Evolutionary conservation across 768 basidiomycete genomes (phyloP), one percentile per base, ranked within the genome.

Genomic region (Boletus rubescentipes): DNA sequence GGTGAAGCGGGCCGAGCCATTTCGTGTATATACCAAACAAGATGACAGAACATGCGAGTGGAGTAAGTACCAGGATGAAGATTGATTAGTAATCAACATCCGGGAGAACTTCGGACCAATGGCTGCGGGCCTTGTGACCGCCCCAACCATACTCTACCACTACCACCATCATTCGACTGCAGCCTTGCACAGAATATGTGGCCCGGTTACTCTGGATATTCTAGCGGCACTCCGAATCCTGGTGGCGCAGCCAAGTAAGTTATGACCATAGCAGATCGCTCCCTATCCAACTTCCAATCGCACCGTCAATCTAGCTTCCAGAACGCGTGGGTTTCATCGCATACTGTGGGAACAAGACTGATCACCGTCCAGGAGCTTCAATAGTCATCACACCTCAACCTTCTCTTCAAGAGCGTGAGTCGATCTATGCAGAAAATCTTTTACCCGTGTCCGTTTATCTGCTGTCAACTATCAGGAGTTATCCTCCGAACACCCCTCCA

Each of bases 381-480:
- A 36, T 18, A 21, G 14, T 26, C 10, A 20, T 43, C 53, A 54
- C 1, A 18, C 46, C 4, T 30, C 53, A 14, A 1, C 38, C 18
- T 50, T 40, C 14, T 9, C 47, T 26, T 10, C 39, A 21, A 42
- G 58, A 49, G 55, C 53, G 64, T 66, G 39, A 53, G 55, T 57
- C 5, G 45, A 46, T 45, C 36, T 29, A 10, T 6, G 30, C 37
- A 30, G 20, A 23, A 2, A 14, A 36, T 15, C 8, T n/a, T 14
- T 4, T 29, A 3, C 9, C 9, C 4, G 2, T 34, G 5, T 21
- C 18, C 4, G 2, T 14, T 21, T 10, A 23, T 57, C 42, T 36
- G 4, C 3, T 16, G 2, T 15, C 18, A 26, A 73, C n/a, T 73
- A 75, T 51, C 75, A 68, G 73, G 42, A 65, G 72, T 42, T 61